These are phyloP conservation scores for Chlorella sp. DNA, from an alignment of 139 green algal genomes.

Conservation along the genomic window DNA sequence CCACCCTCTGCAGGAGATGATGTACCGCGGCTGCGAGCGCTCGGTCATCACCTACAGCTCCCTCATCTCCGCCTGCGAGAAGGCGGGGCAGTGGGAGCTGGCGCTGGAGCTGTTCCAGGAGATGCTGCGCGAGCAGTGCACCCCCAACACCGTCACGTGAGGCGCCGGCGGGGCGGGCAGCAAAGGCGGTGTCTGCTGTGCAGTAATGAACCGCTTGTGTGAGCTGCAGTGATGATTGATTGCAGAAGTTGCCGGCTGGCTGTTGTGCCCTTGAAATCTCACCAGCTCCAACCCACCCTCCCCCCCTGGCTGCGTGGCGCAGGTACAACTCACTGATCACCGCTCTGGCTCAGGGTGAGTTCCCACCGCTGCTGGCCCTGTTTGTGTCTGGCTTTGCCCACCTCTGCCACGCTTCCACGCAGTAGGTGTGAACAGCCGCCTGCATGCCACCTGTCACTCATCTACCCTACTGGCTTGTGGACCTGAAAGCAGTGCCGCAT, in stretches of 20 bases:
- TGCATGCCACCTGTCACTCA: background rate
- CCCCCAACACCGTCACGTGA: constrained; percentile 52
- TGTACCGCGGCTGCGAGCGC: constrained; percentile 64
- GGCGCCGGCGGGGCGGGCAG: background rate
- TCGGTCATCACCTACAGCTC: constrained; percentile 89
- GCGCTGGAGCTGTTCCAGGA: constrained; percentile 55
- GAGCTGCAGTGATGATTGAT: no score
- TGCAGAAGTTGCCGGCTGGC: background rate
- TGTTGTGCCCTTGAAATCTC: constrained; percentile 21
- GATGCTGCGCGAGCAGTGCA: constrained; percentile 50
- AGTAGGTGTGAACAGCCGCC: no score
- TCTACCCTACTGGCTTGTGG: background rate
- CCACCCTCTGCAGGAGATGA: constrained; percentile 66
- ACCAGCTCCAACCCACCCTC: constrained; percentile 58
- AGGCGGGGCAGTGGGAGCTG: constrained; percentile 58
- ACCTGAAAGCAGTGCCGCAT: background rate
- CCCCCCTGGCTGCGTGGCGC: constrained; percentile 50
- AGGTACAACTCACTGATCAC: constrained; percentile 60
- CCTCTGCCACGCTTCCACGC: no score
- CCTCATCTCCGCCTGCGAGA: constrained; percentile 86
- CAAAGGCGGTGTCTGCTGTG: background rate
- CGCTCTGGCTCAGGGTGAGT: constrained; percentile 41
- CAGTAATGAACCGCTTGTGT: no score
- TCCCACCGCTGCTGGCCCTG: constrained; percentile 19
- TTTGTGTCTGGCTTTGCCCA: background rate